Conservation (phyloP, 495 filamentous ascomycete species). For the Astrothelium macrocarpum region DNA sequence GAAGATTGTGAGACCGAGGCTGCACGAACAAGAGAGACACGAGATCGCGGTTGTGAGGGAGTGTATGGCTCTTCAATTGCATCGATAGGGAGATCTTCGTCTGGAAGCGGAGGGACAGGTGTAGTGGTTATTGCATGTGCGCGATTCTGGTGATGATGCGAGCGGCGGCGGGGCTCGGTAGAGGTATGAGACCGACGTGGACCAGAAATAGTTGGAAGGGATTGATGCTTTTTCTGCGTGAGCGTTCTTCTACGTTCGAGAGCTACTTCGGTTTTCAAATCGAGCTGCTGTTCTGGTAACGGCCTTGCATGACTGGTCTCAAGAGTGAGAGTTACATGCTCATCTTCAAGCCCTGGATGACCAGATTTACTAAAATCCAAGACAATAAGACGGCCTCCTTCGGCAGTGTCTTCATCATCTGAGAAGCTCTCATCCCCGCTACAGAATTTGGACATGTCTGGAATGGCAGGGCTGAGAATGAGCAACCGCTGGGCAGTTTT, state of each 20-base stretch:
- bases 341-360: constrained; percentile 14
- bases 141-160: constrained; percentile 3
- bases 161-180: background rate
- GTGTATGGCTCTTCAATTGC: constrained; percentile 21
- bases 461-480: constrained; percentile 5
- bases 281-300: constrained; percentile 15
- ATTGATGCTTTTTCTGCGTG: constrained; percentile 18
- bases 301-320: constrained; percentile 18
- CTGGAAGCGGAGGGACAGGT: constrained; percentile 12
- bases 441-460: background rate
- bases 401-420: constrained; percentile 5
- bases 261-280: constrained; percentile 20
- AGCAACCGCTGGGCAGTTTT: background rate
- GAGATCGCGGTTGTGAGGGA: constrained; percentile 19
- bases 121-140: constrained; percentile 5
- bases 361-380: constrained; percentile 23
- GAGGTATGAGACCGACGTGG: constrained; percentile 6
- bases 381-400: constrained; percentile 22
- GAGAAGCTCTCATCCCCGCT: background rate
- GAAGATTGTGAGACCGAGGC: constrained; percentile 9
- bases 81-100: constrained; percentile 9
- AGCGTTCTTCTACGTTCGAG: constrained; percentile 19
- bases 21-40: constrained; percentile 16
- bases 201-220: constrained; percentile 4
- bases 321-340: constrained; percentile 19